Conservation (phyloP, 352 stramenopile species). For the Globisporangium cystogenes region DNA sequence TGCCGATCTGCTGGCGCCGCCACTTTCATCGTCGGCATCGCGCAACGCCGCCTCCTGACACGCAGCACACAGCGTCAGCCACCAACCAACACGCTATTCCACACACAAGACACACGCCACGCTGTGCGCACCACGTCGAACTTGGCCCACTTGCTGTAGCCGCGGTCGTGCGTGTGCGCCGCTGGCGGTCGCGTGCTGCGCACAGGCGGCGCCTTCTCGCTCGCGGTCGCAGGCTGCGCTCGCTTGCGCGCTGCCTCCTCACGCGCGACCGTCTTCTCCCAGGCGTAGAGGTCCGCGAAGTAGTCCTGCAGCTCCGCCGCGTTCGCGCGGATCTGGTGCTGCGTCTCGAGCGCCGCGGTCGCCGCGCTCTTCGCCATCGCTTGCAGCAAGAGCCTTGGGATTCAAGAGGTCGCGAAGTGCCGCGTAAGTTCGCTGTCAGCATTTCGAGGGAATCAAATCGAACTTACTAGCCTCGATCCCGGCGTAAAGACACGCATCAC, state of each 20-base stretch:
- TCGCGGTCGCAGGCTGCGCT: background rate
- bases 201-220: conserved; percentile 15
- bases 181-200: conserved; percentile 17
- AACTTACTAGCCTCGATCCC: background rate
- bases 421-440: background rate
- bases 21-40: conserved; percentile 26
- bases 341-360: conserved; percentile 34
- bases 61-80: background rate
- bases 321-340: conserved; percentile 81
- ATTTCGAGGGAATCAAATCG: background rate
- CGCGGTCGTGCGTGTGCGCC: conserved; percentile 85
- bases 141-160: conserved; percentile 87
- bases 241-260: conserved; percentile 38
- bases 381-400: too few relatives aligned
- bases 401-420: background rate
- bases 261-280: conserved; percentile 69
- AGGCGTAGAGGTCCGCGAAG: conserved; percentile 67
- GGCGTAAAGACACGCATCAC: background rate
- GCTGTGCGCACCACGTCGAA: conserved; percentile 72
- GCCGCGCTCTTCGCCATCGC: conserved; percentile 3
- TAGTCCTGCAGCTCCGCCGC: conserved; percentile 75
- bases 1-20: background rate
- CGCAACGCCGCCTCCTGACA: conserved; percentile 38
- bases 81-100: background rate
- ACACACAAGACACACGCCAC: too few relatives aligned